Evolutionary conservation across 176 grass and related monocot genomes (phyloP).

Genomic region (Aechmea fasciata): DNA sequence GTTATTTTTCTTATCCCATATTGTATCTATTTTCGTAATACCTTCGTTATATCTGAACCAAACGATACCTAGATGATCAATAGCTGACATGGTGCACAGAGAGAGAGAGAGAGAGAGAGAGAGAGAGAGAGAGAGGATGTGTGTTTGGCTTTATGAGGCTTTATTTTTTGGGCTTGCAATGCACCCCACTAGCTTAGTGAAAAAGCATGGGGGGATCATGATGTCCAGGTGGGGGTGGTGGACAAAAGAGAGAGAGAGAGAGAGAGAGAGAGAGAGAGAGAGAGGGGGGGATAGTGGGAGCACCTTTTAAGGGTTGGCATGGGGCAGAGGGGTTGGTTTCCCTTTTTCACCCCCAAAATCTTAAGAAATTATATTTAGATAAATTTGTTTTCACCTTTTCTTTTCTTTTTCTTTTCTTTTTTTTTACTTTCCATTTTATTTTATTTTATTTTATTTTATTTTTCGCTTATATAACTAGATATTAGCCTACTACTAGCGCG

Average conservation of each 20-base stretch:
- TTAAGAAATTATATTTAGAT: background rate
- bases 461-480: too few relatives aligned
- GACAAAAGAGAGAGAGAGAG: conserved; percentile 26
- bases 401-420: too few relatives aligned
- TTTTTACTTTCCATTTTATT: too few relatives aligned
- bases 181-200: background rate
- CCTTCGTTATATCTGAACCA: too few relatives aligned
- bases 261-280: conserved; percentile 5
- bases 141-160: background rate
- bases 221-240: background rate
- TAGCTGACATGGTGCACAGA: too few relatives aligned
- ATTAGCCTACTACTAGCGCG: too few relatives aligned
- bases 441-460: too few relatives aligned
- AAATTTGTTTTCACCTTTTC: background rate
- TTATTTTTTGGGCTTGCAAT: background rate
- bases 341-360: conserved; percentile 24
- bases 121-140: background rate
- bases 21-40: too few relatives aligned
- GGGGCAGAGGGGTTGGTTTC: conserved; percentile 22
- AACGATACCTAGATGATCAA: too few relatives aligned
- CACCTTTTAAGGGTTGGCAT: conserved; percentile 65
- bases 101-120: too few relatives aligned
- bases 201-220: background rate
- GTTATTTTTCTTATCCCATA: too few relatives aligned
- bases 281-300: conserved; percentile 57